These are phyloP conservation scores for Bassia scoparia DNA, from an alignment of 148 eudicot species.

Conservation along the genomic window DNA sequence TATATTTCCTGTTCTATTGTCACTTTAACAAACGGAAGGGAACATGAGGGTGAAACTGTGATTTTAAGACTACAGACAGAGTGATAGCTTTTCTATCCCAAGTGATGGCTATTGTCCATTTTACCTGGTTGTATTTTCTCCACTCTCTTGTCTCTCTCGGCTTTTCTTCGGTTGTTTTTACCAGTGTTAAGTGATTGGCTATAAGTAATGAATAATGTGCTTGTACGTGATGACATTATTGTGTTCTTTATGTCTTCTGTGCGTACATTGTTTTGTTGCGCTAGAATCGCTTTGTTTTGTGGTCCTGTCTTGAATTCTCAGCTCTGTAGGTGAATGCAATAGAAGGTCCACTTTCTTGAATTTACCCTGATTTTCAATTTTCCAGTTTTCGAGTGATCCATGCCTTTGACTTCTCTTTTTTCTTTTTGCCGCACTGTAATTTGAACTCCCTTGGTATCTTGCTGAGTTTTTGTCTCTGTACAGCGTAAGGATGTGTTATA, in stretches of 20 bases:
- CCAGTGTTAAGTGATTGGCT: neutral
- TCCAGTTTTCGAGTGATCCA: too few species aligned
- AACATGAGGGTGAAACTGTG: neutral
- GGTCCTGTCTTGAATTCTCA: neutral
- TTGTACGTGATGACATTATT: neutral
- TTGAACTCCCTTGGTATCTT: constrained; percentile 11
- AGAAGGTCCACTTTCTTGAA: neutral
- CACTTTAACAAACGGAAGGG: neutral
- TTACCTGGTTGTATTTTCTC: too few species aligned
- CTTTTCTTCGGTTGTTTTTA: neutral
- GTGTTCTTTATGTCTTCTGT: neutral
- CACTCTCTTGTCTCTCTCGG: neutral
- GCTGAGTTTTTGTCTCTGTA: constrained; percentile 24
- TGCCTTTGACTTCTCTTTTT: neutral
- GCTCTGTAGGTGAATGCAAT: neutral
- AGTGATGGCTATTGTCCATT: neutral
- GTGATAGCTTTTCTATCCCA: neutral
- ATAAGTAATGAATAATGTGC: neutral
- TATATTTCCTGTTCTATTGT: neutral
- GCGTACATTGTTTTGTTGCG: neutral
- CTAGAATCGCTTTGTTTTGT: neutral
- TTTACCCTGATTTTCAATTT: neutral
- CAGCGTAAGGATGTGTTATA: constrained; percentile 73
- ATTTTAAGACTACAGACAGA: neutral
- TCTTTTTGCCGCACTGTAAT: neutral